Evolutionary conservation across 139 green algal species (phyloP).

Genomic region (Asterochloris sp.): DNA sequence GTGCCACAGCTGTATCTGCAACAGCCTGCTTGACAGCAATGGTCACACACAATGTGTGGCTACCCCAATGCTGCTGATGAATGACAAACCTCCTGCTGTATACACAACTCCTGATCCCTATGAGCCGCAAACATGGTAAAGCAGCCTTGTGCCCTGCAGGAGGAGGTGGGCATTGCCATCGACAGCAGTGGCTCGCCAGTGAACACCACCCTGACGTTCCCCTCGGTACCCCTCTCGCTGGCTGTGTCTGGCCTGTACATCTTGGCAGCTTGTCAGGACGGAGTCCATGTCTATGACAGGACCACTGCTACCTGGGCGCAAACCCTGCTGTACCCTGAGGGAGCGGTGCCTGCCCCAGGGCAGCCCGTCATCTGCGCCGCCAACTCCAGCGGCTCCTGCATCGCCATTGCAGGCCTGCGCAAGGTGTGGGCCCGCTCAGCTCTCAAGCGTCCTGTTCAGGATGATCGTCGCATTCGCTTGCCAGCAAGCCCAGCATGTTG

Average conservation of each 20-base stretch:
- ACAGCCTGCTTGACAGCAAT: too few species aligned
- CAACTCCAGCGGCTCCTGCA: conserved; percentile 6
- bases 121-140: background rate
- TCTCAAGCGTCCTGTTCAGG: background rate
- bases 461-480: background rate
- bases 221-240: conserved; percentile 25
- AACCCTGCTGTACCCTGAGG: conserved; percentile 24
- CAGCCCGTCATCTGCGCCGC: conserved; percentile 15
- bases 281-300: conserved; percentile 33
- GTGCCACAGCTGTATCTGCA: too few species aligned
- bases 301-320: conserved; percentile 28
- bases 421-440: background rate
- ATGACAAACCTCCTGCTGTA: too few species aligned
- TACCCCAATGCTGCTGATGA: too few species aligned
- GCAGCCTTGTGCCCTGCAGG: conserved; percentile 15
- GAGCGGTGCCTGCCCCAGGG: conserved; percentile 9
- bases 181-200: conserved; percentile 28
- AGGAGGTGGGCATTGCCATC: conserved; percentile 36
- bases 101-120: too few species aligned
- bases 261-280: conserved; percentile 31
- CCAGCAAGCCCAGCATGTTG: background rate
- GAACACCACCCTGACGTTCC: conserved; percentile 30
- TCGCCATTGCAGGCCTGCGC: conserved; percentile 31
- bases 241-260: conserved; percentile 31
- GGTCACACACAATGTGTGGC: too few species aligned